Percentiles rank a stretch among this genome's conserved stretches.
Conservation (phyloP, 495 filamentous ascomycete genomes). For the Neurospora sp. region DNA sequence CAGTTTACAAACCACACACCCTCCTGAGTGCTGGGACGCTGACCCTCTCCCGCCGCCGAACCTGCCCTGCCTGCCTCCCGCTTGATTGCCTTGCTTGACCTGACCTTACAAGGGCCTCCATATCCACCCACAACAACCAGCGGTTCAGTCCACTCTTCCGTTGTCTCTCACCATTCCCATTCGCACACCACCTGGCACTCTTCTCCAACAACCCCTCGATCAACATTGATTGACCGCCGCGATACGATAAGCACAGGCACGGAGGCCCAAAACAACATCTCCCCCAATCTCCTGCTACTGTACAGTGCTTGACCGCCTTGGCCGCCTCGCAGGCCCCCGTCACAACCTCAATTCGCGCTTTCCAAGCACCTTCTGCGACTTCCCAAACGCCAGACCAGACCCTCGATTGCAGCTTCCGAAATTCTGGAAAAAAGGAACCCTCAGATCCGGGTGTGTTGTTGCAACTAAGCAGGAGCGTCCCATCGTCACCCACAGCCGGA, state of each 20-base stretch:
- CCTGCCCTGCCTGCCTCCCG: background rate
- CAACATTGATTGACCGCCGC: background rate
- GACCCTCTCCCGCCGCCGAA: background rate
- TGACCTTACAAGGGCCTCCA: background rate
- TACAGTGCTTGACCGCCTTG: background rate
- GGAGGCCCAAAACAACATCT: background rate
- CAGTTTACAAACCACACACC: constrained; percentile 20
- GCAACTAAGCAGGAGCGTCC: background rate
- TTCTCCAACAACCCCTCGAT: background rate
- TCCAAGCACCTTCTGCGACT: background rate
- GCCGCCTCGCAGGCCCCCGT: background rate
- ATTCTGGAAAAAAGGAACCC: background rate
- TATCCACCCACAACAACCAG: background rate
- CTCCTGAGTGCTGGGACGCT: background rate
- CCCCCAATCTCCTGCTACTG: background rate
- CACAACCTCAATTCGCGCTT: background rate
- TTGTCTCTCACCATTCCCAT: background rate
- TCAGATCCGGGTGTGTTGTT: background rate
- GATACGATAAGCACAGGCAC: background rate
- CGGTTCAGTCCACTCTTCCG: background rate
- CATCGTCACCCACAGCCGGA: background rate
- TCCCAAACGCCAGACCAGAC: background rate
- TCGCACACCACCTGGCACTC: background rate
- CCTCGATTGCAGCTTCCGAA: background rate
- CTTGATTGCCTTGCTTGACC: background rate